Percentiles rank a stretch among this genome's conserved stretches.
Evolutionary conservation across 2,329 filamentous ascomycete genomes (phyloP).

Genomic region (Elsinoe batatas): DNA sequence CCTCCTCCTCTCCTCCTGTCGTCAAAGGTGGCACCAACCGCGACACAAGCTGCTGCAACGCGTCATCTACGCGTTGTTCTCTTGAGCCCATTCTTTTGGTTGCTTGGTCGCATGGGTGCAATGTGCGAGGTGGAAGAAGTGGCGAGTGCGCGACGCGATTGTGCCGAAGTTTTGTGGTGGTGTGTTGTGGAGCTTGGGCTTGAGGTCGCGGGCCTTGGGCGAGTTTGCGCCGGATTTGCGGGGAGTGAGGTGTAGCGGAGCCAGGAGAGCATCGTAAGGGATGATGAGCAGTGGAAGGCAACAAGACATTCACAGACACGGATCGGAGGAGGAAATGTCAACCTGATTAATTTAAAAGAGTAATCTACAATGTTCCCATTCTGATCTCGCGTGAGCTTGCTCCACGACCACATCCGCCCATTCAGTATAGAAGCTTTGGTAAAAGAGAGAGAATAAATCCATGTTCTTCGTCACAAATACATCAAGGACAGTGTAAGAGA

Average conservation of each 20-base stretch:
- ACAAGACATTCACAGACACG: too few relatives aligned
- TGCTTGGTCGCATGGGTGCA: background rate
- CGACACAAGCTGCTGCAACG: conserved; percentile 67
- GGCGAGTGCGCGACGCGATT: background rate
- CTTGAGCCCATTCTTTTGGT: conserved; percentile 12
- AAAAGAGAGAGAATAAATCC: background rate
- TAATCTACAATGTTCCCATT: conserved; percentile 7
- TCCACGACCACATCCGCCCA: background rate
- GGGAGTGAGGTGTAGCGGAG: too few relatives aligned
- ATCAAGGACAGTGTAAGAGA: conserved; percentile 8
- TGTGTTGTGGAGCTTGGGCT: background rate
- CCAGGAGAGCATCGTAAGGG: too few relatives aligned
- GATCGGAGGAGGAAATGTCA: background rate
- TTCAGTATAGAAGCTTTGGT: background rate
- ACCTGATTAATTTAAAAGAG: background rate
- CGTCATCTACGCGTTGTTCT: conserved; percentile 59
- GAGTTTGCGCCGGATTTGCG: too few relatives aligned
- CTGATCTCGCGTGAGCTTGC: background rate
- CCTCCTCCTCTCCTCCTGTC: conserved; percentile 50
- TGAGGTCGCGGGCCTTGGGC: background rate
- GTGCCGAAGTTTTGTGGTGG: background rate
- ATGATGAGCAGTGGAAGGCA: too few relatives aligned
- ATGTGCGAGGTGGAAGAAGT: background rate
- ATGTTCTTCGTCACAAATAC: conserved; percentile 11
- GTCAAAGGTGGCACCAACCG: conserved; percentile 53